A percentile compares a stretch with the other conserved stretches of the same genome.
phyloP scores from a whole-genome alignment of 495 filamentous ascomycete genomes.

The Talaromyces proteolyticus region DNA sequence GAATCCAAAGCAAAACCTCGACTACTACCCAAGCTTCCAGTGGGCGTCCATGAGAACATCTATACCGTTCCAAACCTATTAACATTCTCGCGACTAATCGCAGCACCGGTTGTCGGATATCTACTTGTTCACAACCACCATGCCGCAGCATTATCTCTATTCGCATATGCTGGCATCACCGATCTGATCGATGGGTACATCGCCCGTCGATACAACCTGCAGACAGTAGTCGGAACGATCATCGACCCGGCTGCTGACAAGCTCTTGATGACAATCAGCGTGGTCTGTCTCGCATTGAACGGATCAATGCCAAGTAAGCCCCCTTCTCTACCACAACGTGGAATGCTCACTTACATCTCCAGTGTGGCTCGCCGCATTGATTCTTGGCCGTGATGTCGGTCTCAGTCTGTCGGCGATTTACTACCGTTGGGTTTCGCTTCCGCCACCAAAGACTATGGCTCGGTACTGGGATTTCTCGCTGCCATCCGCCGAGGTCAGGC shows the following conservation, averaged over 20 bases:
- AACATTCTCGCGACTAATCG: slow-evolving; percentile 78
- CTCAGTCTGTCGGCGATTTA: slow-evolving; percentile 88
- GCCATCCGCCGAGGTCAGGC: slow-evolving; percentile 86
- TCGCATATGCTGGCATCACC: slow-evolving; percentile 86
- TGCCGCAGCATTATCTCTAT: slow-evolving; percentile 70
- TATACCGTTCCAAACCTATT: slow-evolving; percentile 92
- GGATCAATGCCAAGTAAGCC: slow-evolving; percentile 76
- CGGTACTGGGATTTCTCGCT: slow-evolving; percentile 98
- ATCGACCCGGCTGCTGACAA: slow-evolving; percentile 98
- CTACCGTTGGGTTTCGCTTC: slow-evolving; percentile 89
- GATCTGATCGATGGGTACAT: slow-evolving; percentile 92
- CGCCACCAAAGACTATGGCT: slow-evolving; percentile 82
- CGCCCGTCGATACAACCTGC: slow-evolving; percentile 75
- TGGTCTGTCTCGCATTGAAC: slow-evolving; percentile 74
- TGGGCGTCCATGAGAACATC: slow-evolving; percentile 75
- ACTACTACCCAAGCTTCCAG: slow-evolving; percentile 44
- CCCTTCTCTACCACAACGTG: slow-evolving; percentile 5
- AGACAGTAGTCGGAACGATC: slow-evolving; percentile 93
- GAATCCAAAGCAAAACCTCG: slow-evolving; percentile 17
- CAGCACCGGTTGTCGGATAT: slow-evolving; percentile 84
- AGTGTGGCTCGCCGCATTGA: slow-evolving; percentile 85
- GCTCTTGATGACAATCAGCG: slow-evolving; percentile 86
- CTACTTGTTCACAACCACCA: slow-evolving; percentile 80
- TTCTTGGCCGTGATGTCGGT: slow-evolving; percentile 84
- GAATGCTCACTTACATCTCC: neutral